Evolutionary conservation across 1,284 basidiomycete genomes (phyloP).

Genomic region (Jaminaea rosea): DNA sequence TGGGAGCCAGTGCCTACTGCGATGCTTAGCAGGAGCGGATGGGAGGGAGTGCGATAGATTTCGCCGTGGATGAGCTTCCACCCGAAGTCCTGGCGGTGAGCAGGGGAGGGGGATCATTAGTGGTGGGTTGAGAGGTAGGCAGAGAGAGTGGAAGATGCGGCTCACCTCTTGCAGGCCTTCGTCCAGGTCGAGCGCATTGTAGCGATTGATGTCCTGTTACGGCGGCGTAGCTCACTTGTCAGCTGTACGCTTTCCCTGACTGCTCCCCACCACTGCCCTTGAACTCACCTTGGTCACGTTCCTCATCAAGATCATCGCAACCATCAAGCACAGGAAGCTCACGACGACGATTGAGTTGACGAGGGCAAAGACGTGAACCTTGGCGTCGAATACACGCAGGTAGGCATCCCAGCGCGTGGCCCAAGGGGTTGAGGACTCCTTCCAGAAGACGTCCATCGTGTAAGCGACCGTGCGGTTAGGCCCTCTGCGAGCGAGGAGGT

Average conservation of each 20-base stretch:
- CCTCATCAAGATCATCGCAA: slow-evolving; percentile 77
- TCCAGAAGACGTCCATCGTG: slow-evolving; percentile 82
- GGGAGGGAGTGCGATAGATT: slow-evolving; percentile 76
- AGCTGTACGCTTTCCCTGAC: too few relatives aligned
- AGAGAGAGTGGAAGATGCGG: too few relatives aligned
- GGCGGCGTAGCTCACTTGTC: too few relatives aligned
- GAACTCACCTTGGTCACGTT: slow-evolving; percentile 79
- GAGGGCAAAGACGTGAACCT: slow-evolving; percentile 70
- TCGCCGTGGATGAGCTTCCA: slow-evolving; percentile 97
- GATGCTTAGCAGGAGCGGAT: slow-evolving; percentile 66
- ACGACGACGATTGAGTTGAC: slow-evolving; percentile 68
- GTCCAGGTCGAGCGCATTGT: slow-evolving; percentile 85
- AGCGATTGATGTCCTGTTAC: slow-evolving; percentile 91
- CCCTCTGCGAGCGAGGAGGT: too few relatives aligned
- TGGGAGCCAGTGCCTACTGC: slow-evolving; percentile 86
- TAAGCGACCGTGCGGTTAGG: slow-evolving; percentile 63
- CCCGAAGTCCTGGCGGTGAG: slow-evolving; percentile 91
- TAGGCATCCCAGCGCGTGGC: slow-evolving; percentile 96
- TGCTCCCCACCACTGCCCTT: too few relatives aligned
- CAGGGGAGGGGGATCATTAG: too few relatives aligned
- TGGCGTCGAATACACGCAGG: slow-evolving; percentile 55
- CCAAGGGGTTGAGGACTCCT: slow-evolving; percentile 64
- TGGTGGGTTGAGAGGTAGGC: too few relatives aligned
- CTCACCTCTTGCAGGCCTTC: slow-evolving; percentile 97
- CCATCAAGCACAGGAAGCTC: slow-evolving; percentile 78